These are phyloP conservation scores for Gyrodon lividus DNA, from an alignment of 768 basidiomycete genomes.

Conservation along the genomic window DNA sequence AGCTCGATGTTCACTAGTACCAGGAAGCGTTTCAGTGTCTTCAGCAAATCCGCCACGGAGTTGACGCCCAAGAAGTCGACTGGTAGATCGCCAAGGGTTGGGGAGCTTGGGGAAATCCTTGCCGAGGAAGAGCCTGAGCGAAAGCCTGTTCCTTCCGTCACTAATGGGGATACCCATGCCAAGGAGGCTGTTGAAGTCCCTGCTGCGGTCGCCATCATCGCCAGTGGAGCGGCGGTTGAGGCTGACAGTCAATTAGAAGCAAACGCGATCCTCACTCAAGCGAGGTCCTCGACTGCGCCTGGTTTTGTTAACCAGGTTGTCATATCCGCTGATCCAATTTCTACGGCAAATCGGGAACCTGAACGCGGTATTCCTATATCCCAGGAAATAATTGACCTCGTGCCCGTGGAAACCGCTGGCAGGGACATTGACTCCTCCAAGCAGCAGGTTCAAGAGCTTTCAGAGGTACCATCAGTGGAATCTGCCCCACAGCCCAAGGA, in stretches of 20 bases:
- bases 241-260: constrained; percentile 11
- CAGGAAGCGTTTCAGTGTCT: constrained; percentile 66
- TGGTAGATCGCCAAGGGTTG: constrained; percentile 43
- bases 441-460: constrained; percentile 2
- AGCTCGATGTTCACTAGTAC: constrained; percentile 47
- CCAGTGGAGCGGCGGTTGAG: constrained; percentile 20
- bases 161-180: constrained; percentile 31
- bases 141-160: constrained; percentile 21
- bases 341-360: not conserved
- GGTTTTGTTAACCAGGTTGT: not conserved
- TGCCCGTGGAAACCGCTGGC: not conserved
- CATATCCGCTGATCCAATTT: not conserved
- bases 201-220: constrained; percentile 20
- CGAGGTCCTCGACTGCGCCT: not conserved
- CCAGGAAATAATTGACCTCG: not conserved
- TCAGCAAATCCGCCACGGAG: constrained; percentile 33
- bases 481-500: constrained; percentile 10
- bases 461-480: constrained; percentile 18
- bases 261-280: constrained; percentile 3
- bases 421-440: constrained; percentile 5
- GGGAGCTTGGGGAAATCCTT: constrained; percentile 72
- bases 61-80: constrained; percentile 25
- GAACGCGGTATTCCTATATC: not conserved
- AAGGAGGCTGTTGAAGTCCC: constrained; percentile 23
- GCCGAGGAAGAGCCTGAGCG: constrained; percentile 46